Evolutionary conservation across 2,329 filamentous ascomycete species (phyloP), one percentile per base, ranked within the genome.

Genomic region (Alternaria burnsii): DNA sequence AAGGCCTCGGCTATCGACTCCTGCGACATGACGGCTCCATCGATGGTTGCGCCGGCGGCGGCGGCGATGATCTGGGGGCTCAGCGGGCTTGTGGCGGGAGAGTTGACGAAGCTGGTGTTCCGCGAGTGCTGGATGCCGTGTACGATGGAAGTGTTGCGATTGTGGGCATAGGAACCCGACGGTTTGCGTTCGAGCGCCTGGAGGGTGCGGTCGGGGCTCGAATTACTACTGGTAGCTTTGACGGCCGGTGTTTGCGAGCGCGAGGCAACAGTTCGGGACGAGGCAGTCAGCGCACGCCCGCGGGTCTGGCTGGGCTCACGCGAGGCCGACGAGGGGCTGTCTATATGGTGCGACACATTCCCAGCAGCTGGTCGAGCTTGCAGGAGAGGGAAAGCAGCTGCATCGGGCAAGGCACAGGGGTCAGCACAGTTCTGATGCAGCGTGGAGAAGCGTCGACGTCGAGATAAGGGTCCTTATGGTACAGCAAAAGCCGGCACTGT

Each of bases 141-240:
- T 58, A 98, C 94, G 71, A 98, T 97, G 50, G 94, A 98, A 0
- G 94, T 97, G 82, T 99, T 93, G 56, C 95, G 90, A 80, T 98
- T 93, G 78, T 99, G 94, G 61, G 92, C 92, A 83, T 98, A 90
- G 16, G 84, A 85, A 60, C 80, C 76, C 24, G 83, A 85, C 10
- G 82, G 76, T 64, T 84, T 84, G 64, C 84, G 80, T 65, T 86
- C 84, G 59, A 82, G 68, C 36, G 62, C 55, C 52, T 60, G 61
- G 30, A 62, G 50, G 63, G 78, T 75, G 70, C 70, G 78, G 76
- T 77, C 72, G 64, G 79, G 68, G 71, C 73, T 76, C 70, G 80
- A 72, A 69, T 72, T 68, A 71, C 68, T 71, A 60, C 73, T 71
- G 58, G 72, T 55, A 51, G 73, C 63, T 53, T 69, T 63, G 55